Base-by-base conservation (phyloP, 1,284 basidiomycete species). In the Vanrija sp. region DNA sequence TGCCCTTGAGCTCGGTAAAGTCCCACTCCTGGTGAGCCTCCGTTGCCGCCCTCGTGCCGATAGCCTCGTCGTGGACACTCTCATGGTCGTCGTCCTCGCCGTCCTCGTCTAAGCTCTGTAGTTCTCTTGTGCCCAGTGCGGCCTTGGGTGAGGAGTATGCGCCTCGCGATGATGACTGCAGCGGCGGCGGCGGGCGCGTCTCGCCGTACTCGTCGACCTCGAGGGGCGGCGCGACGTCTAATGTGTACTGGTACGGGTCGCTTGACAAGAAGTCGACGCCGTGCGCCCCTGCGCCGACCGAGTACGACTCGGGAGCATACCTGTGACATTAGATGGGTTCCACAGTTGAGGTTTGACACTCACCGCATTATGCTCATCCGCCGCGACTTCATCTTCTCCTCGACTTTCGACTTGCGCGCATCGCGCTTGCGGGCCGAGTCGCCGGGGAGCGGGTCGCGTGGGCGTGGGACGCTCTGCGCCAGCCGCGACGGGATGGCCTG, bases 301-400 rank as follows among this genome's bases (percentile, higher is more conserved):
- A 38, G 18, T 31, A 41, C 9, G 31, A 12, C 16, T 65, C 61
- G 10, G 82, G 79, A 2, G 67, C 64, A 57, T 71, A 71, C 19
- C 68, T 73, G 47, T 3, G 3, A 41, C 1, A 42, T 55, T 25
- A 59, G 53, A 22, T 15, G 8, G n/a, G 35, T 14, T 12, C 12
- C 2, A 45, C 16, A 4, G 2, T 19, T n/a, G 47, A 82, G 83
- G 4, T 85, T 22, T 84, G 4, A 16, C 10, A 61, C 72, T 48
- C 48, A 94, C 71, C 90, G 84, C 82, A 86, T 31, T 3, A 31
- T 88, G 16, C 89, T 91, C 84, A 93, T 85, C 61, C 91, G 86
- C 35, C 58, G 49, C 76, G 89, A 89, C 82, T 89, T 90, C 75
- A 94, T 90, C 79, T 88, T 89, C 81, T 93, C 91, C 72, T 89